phyloP scores from a whole-genome alignment of 2,329 filamentous ascomycete genomes.

The Aspergillus persii region DNA sequence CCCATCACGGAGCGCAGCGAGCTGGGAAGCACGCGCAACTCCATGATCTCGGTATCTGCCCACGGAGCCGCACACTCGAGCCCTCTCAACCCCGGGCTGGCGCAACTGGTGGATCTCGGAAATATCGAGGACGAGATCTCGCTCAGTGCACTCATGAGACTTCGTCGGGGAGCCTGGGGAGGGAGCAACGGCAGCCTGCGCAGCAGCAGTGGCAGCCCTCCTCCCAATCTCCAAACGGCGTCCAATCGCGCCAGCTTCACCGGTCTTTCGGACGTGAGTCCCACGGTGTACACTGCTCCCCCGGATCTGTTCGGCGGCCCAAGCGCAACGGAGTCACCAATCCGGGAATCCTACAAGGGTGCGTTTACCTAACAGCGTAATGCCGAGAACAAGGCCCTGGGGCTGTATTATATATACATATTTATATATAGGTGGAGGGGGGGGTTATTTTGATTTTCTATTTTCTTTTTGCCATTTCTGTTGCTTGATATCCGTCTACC shows the following conservation, averaged over 20 bases:
- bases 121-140: constrained; percentile 68
- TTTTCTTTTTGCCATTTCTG: neutral
- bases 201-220: constrained; percentile 48
- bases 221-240: constrained; percentile 35
- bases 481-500: neutral
- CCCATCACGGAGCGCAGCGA: constrained; percentile 95
- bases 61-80: constrained; percentile 50
- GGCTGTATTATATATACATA: neutral
- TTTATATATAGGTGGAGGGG: neutral
- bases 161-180: constrained; percentile 76
- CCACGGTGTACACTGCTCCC: constrained; percentile 21
- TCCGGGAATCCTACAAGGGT: constrained; percentile 11
- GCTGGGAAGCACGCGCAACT: constrained; percentile 85
- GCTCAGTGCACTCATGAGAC: constrained; percentile 67
- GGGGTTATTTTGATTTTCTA: neutral
- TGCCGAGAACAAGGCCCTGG: neutral
- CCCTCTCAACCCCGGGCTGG: constrained; percentile 67
- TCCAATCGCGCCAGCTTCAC: constrained; percentile 37
- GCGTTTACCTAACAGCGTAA: neutral
- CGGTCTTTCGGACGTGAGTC: constrained; percentile 33
- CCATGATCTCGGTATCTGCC: constrained; percentile 70
- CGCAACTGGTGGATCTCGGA: constrained; percentile 67
- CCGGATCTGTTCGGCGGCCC: constrained; percentile 18
- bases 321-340: constrained; percentile 16
- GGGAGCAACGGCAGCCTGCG: constrained; percentile 72